These are phyloP conservation scores for Ziziphus jujuba DNA, from an alignment of 306 rosid species.

Conservation along the genomic window DNA sequence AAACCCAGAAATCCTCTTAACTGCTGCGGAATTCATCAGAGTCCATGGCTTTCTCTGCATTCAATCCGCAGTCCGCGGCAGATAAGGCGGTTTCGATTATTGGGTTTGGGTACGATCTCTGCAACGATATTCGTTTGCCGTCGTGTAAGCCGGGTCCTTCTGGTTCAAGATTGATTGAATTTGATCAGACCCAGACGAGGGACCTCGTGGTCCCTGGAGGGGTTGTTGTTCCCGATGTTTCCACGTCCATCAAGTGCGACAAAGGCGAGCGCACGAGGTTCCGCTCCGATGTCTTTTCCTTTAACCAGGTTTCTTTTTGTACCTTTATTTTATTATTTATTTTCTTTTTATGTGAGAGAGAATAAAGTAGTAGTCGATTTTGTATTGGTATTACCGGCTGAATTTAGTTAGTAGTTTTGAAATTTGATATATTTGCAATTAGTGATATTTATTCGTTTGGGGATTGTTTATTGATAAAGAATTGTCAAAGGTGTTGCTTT, in stretches of 20 bases:
- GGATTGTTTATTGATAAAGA: background rate
- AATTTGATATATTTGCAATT: too few relatives aligned
- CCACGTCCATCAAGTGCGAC: constrained; percentile 72
- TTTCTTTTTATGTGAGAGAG: background rate
- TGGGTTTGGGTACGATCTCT: constrained; percentile 74
- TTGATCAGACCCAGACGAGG: constrained; percentile 43
- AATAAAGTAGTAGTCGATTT: background rate
- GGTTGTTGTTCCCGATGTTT: constrained; percentile 45
- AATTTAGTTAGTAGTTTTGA: too few relatives aligned
- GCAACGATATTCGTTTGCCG: constrained; percentile 53
- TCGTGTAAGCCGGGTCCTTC: constrained; percentile 42
- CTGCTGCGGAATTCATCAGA: too few relatives aligned
- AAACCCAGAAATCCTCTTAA: background rate
- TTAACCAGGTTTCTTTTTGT: constrained; percentile 47
- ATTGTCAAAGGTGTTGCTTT: background rate
- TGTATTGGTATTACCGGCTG: background rate
- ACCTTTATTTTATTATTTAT: background rate
- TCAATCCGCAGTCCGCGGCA: constrained; percentile 61
- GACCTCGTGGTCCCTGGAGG: constrained; percentile 75
- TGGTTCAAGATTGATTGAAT: constrained; percentile 48
- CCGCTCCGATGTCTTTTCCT: constrained; percentile 68
- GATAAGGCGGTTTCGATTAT: constrained; percentile 67
- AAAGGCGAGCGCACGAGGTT: constrained; percentile 86
- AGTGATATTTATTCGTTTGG: background rate
- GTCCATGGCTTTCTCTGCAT: background rate